A percentile compares a stretch with the other conserved stretches of the same genome.
These are phyloP conservation scores for Komagataella kurtzmanii DNA, from an alignment of 805 yeast species.

Conservation along the genomic window DNA sequence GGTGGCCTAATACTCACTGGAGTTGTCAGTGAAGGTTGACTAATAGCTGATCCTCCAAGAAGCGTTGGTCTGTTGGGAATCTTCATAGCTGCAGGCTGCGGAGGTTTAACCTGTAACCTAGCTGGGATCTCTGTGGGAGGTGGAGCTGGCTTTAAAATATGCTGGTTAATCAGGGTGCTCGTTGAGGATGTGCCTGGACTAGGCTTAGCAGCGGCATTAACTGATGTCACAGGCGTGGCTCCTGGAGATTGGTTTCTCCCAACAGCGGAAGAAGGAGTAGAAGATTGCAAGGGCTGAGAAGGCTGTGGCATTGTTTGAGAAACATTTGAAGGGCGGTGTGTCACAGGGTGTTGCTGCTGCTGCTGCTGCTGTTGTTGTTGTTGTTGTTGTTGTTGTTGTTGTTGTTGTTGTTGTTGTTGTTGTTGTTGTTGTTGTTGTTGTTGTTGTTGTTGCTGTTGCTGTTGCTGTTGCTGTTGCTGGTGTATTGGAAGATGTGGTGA, in stretches of 20 bases:
- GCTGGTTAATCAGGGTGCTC: conserved; percentile 4
- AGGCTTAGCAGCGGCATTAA: conserved; percentile 34
- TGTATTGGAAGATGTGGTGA: conserved; percentile 1
- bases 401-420: conserved; percentile 8
- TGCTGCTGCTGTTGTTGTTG: conserved; percentile 8
- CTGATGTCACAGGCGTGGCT: conserved; percentile 28
- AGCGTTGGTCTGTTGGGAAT: conserved; percentile 65
- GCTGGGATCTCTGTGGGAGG: conserved; percentile 66
- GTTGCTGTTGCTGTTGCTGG: conserved; percentile 6
- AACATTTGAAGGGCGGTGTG: conserved; percentile 3
- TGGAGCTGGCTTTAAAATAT: conserved; percentile 27
- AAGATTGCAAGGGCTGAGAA: background rate
- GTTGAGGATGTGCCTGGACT: conserved; percentile 9
- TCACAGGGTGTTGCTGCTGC: conserved; percentile 8
- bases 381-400: conserved; percentile 5
- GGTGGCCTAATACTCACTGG: conserved; percentile 72
- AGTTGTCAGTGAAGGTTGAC: conserved; percentile 56
- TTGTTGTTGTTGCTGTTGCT: conserved; percentile 7
- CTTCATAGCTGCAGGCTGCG: conserved; percentile 50
- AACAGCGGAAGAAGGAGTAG: conserved; percentile 3
- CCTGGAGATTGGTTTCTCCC: conserved; percentile 13
- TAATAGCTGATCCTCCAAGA: conserved; percentile 70
- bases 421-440: conserved; percentile 8
- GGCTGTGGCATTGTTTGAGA: background rate
- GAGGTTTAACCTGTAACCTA: conserved; percentile 50